phyloP scores from a whole-genome alignment of 163 green algal genomes.

The Chlamydomonas reinhardtii region DNA sequence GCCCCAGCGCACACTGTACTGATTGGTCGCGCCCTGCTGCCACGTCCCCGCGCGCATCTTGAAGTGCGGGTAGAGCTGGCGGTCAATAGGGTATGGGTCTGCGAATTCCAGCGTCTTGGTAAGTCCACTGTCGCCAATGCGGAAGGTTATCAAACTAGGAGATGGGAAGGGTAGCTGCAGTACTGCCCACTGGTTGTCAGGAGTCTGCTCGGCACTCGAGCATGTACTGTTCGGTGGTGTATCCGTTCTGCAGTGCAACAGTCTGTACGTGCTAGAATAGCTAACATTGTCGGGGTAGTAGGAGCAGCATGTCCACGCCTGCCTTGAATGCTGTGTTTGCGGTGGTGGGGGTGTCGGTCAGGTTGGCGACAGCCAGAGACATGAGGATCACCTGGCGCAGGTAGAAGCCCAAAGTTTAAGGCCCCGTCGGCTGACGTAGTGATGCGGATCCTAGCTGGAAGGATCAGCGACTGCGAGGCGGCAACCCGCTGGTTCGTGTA shows the following conservation, averaged over 20 bases:
- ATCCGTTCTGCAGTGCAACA: slow-evolving; percentile 23
- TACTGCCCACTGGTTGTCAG: slow-evolving; percentile 28
- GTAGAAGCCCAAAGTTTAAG: slow-evolving; percentile 27
- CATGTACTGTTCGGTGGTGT: slow-evolving; percentile 26
- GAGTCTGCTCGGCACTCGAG: slow-evolving; percentile 23
- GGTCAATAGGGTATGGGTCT: slow-evolving; percentile 26
- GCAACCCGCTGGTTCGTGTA: slow-evolving; percentile 25
- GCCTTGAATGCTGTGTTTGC: slow-evolving; percentile 24
- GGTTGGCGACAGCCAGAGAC: slow-evolving; percentile 23
- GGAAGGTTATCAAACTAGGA: slow-evolving; percentile 30
- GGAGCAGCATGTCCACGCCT: background rate
- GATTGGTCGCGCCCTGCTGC: slow-evolving; percentile 8
- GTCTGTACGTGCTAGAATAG: background rate
- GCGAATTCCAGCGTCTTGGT: slow-evolving; percentile 21
- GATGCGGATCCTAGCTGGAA: slow-evolving; percentile 18
- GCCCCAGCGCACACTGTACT: slow-evolving; percentile 14
- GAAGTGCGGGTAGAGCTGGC: slow-evolving; percentile 24
- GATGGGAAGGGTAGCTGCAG: background rate
- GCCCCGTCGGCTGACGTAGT: slow-evolving; percentile 29
- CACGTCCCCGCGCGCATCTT: slow-evolving; percentile 17
- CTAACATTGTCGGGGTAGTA: background rate
- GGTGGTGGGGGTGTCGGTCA: slow-evolving; percentile 24
- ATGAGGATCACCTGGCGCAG: slow-evolving; percentile 26
- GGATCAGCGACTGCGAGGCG: slow-evolving; percentile 15
- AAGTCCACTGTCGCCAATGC: slow-evolving; percentile 31